Conservation (phyloP, 164 flowering plant genomes). For the Paratinospora sagittata region DNA sequence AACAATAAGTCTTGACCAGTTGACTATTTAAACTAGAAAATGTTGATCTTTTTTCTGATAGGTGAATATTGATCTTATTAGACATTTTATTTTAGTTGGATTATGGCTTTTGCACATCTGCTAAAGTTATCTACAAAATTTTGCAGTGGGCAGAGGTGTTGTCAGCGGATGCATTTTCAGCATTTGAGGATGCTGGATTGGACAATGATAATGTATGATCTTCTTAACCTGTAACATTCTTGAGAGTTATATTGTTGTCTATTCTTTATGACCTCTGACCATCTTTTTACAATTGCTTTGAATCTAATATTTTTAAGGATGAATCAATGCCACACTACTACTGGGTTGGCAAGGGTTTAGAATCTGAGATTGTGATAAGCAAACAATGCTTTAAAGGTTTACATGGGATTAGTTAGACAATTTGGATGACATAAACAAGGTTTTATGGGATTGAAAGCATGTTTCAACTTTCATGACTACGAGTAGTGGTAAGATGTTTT, state of each 20-base stretch:
- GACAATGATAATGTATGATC: constrained; percentile 61
- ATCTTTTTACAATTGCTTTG: neutral
- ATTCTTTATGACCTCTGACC: neutral
- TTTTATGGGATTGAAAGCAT: too few species aligned
- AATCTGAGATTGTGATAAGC: too few species aligned
- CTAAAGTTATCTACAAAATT: constrained; percentile 2
- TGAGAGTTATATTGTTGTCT: neutral
- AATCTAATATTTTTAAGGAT: too few species aligned
- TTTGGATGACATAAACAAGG: too few species aligned
- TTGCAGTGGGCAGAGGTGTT: constrained; percentile 99
- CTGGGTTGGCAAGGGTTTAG: too few species aligned
- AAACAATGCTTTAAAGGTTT: too few species aligned
- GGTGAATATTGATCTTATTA: neutral
- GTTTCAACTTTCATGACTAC: too few species aligned
- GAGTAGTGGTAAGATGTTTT: too few species aligned
- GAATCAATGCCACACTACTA: neutral
- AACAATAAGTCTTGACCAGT: neutral
- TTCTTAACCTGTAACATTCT: neutral
- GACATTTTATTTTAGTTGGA: neutral
- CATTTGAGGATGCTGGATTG: constrained; percentile 95
- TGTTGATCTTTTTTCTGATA: too few species aligned
- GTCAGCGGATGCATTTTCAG: constrained; percentile 97
- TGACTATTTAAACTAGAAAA: neutral
- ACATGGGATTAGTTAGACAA: too few species aligned
- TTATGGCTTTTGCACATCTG: neutral